These are phyloP conservation scores for Chlamydomonas sp. DNA, from an alignment of 139 green algal genomes.

Conservation along the genomic window DNA sequence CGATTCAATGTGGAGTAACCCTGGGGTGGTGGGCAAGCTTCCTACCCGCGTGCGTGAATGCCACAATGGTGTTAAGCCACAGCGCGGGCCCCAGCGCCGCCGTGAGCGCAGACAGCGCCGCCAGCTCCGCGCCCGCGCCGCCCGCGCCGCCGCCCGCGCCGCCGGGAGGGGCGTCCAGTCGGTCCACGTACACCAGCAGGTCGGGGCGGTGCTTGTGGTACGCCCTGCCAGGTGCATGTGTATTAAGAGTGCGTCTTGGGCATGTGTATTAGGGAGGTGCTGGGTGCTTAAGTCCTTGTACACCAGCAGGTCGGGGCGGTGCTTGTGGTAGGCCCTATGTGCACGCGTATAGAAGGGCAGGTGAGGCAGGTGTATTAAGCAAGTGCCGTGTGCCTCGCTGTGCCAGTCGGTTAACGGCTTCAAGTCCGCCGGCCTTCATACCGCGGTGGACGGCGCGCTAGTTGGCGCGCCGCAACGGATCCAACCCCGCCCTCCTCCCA, in stretches of 20 bases:
- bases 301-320: conserved; percentile 65
- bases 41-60: conserved; percentile 57
- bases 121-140: conserved; percentile 40
- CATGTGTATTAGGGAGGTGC: too few species aligned
- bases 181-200: conserved; percentile 69
- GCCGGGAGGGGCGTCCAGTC: conserved; percentile 46
- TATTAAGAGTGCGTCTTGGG: too few species aligned
- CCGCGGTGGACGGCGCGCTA: too few species aligned
- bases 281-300: conserved; percentile 54
- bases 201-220: conserved; percentile 59
- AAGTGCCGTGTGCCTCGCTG: conserved; percentile 20
- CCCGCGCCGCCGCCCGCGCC: conserved; percentile 7
- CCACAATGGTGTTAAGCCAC: conserved; percentile 72
- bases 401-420: too few species aligned
- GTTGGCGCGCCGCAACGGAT: too few species aligned
- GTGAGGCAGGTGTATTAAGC: too few species aligned
- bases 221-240: conserved; percentile 16
- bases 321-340: conserved; percentile 47
- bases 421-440: too few species aligned
- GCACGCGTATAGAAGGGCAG: too few species aligned
- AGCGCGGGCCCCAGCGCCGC: conserved; percentile 45
- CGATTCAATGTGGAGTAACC: too few species aligned
- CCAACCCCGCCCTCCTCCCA: neutral
- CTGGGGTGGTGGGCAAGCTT: neutral
- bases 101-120: conserved; percentile 41